These are phyloP conservation scores for Alternaria sp. DNA, from an alignment of 2,329 filamentous ascomycete species.

Conservation along the genomic window DNA sequence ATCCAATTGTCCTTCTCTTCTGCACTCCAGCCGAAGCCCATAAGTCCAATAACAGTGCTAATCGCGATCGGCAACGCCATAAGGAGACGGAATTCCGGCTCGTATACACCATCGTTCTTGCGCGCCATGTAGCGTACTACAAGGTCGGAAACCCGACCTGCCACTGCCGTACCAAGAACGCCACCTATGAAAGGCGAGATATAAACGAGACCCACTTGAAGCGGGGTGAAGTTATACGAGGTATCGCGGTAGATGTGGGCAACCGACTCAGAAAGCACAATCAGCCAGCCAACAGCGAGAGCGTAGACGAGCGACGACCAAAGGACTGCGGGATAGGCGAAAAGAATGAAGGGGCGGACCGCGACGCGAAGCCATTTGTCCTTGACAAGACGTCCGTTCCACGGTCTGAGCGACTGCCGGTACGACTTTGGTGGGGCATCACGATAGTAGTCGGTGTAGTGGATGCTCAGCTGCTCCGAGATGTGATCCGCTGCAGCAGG, in stretches of 20 bases:
- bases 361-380: constrained; percentile 83
- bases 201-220: constrained; percentile 86
- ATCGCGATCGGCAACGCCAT: constrained; percentile 81
- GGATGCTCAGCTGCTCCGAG: constrained; percentile 37
- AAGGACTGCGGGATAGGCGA: constrained; percentile 83
- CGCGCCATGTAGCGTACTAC: constrained; percentile 82
- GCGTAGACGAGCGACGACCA: constrained; percentile 88
- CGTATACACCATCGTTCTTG: constrained; percentile 90
- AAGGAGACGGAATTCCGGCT: constrained; percentile 75
- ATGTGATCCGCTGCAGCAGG: constrained; percentile 24
- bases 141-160: constrained; percentile 84
- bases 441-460: constrained; percentile 75
- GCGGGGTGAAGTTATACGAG: constrained; percentile 78
- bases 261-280: constrained; percentile 89
- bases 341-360: constrained; percentile 82
- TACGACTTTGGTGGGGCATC: constrained; percentile 73
- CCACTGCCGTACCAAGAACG: constrained; percentile 87
- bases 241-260: constrained; percentile 76
- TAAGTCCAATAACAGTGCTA: constrained; percentile 81
- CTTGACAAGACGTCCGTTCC: constrained; percentile 73
- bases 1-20: constrained; percentile 80
- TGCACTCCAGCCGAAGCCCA: constrained; percentile 96
- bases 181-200: constrained; percentile 78
- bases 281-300: constrained; percentile 91
- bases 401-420: constrained; percentile 74